Conservation (phyloP, 306 rosid genomes). For the Astragalus membranaceus region DNA sequence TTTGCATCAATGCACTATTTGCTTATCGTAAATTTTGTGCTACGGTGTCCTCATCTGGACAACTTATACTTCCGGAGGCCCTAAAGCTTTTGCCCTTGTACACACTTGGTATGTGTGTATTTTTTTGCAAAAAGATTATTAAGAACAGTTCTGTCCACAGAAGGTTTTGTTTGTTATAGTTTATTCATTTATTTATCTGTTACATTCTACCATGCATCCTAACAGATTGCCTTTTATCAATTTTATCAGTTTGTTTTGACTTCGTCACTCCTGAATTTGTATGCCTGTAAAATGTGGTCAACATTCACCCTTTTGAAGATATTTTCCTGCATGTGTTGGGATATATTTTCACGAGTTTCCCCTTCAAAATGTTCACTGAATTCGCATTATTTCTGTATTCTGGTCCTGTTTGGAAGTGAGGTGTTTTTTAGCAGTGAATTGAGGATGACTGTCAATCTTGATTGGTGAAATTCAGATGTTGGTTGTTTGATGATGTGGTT, state of each 20-base stretch:
- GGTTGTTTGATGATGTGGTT: background rate
- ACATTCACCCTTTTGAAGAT: background rate
- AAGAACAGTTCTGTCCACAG: background rate
- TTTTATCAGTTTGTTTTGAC: background rate
- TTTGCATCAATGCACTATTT: conserved; percentile 78
- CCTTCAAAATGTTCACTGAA: background rate
- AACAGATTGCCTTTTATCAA: background rate
- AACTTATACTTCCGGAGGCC: conserved; percentile 98
- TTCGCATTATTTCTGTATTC: background rate
- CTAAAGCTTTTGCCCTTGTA: conserved; percentile 94
- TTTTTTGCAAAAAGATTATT: background rate
- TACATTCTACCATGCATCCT: background rate
- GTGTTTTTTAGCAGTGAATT: conserved; percentile 8
- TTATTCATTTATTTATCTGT: background rate
- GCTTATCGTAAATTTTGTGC: conserved; percentile 96
- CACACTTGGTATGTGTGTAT: conserved; percentile 64
- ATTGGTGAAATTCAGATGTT: conserved; percentile 12
- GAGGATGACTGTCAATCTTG: background rate
- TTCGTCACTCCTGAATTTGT: background rate
- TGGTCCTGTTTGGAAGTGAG: background rate
- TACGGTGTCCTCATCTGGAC: conserved; percentile 92
- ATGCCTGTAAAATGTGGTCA: background rate
- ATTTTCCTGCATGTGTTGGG: conserved; percentile 8
- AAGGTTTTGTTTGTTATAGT: conserved; percentile 8
- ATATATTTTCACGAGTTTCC: background rate